phyloP scores from a whole-genome alignment of 2,329 filamentous ascomycete species.

The Spiromastix sp. region DNA sequence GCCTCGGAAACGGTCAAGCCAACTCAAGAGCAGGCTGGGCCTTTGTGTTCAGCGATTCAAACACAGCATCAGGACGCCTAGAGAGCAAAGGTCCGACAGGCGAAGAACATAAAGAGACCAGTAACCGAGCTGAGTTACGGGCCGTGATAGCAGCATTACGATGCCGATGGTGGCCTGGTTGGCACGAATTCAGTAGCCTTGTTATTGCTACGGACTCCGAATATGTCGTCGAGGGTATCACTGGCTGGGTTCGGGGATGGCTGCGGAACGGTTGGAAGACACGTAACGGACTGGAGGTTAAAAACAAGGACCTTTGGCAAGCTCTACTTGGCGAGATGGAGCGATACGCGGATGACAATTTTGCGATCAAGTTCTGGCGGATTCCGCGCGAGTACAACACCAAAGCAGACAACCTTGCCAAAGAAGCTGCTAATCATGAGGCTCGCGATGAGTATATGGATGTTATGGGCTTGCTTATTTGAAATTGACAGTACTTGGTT shows the following conservation, averaged over 20 bases:
- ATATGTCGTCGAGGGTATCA: conserved; percentile 40
- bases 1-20: conserved; percentile 31
- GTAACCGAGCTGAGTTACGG: conserved; percentile 47
- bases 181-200: conserved; percentile 34
- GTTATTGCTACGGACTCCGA: conserved; percentile 46
- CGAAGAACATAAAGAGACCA: conserved; percentile 30
- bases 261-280: conserved; percentile 36
- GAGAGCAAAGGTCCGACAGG: conserved; percentile 36
- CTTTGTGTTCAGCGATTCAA: conserved; percentile 18
- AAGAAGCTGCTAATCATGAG: too few species aligned
- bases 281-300: conserved; percentile 24
- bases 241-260: conserved; percentile 36
- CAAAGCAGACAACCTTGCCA: conserved; percentile 36
- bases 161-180: conserved; percentile 32
- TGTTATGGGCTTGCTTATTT: too few species aligned
- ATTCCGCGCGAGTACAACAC: conserved; percentile 37
- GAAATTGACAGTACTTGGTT: too few species aligned
- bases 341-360: conserved; percentile 14
- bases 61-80: conserved; percentile 28
- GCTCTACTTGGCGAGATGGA: conserved; percentile 35
- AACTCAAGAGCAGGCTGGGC: conserved; percentile 34
- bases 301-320: conserved; percentile 46
- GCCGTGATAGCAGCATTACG: conserved; percentile 43
- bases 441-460: too few species aligned
- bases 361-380: conserved; percentile 39